These are phyloP conservation scores for Tetrapisispora pingtungensis DNA, from an alignment of 805 yeast genomes.

Conservation along the genomic window DNA sequence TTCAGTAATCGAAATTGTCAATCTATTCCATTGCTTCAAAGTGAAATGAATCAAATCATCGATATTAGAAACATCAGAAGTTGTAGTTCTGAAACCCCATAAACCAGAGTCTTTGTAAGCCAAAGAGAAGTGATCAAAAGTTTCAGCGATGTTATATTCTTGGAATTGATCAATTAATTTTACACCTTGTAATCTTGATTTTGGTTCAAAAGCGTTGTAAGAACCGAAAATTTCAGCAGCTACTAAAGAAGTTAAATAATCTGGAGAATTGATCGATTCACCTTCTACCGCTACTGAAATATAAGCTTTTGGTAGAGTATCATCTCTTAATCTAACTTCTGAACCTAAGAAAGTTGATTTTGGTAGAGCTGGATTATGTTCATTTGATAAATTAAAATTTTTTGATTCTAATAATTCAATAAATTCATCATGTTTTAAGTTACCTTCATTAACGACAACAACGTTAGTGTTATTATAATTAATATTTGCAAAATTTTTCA, in stretches of 20 bases:
- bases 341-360: constrained; percentile 71
- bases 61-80: constrained; percentile 46
- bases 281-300: constrained; percentile 67
- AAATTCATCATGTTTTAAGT: constrained; percentile 56
- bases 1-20: constrained; percentile 62
- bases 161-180: constrained; percentile 59
- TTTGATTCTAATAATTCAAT: constrained; percentile 53
- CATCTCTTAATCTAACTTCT: constrained; percentile 82
- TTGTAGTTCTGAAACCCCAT: constrained; percentile 71
- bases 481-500: constrained; percentile 43
- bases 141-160: constrained; percentile 65
- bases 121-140: constrained; percentile 59
- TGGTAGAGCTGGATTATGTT: constrained; percentile 41
- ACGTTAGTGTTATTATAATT: constrained; percentile 54
- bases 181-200: constrained; percentile 51
- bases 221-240: constrained; percentile 57
- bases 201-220: constrained; percentile 44
- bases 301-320: constrained; percentile 73
- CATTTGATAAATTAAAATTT: constrained; percentile 32
- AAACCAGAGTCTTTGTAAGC: constrained; percentile 72
- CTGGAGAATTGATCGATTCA: constrained; percentile 53
- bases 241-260: constrained; percentile 61
- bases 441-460: constrained; percentile 62
- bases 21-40: constrained; percentile 81
- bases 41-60: constrained; percentile 77